Percentiles rank a stretch among this genome's conserved stretches.
Conservation (phyloP, 148 eudicot species). For the Rhododendron williamsianum region DNA sequence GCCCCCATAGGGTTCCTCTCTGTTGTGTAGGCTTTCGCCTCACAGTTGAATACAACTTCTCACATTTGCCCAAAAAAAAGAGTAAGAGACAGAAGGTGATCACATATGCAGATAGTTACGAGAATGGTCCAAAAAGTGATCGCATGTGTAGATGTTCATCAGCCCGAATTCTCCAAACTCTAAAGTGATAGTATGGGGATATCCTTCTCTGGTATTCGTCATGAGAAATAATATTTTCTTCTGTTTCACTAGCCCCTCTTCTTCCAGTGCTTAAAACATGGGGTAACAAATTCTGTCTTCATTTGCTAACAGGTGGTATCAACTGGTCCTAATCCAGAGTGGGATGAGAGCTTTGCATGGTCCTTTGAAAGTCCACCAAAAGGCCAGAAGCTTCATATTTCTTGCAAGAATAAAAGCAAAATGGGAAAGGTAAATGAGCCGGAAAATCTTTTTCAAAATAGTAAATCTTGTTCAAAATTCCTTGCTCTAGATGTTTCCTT, state of each 20-base stretch:
- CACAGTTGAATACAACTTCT: too few species aligned
- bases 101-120: not conserved
- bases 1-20: too few species aligned
- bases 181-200: not conserved
- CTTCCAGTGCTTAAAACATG: not conserved
- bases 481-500: not conserved
- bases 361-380: conserved; percentile 98
- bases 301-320: conserved; percentile 57
- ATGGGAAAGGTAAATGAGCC: conserved; percentile 77
- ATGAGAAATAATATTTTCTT: not conserved
- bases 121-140: not conserved
- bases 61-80: too few species aligned
- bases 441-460: not conserved
- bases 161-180: not conserved
- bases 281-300: not conserved
- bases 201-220: not conserved
- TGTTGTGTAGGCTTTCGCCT: too few species aligned
- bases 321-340: conserved; percentile 93
- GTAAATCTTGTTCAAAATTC: not conserved
- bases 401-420: conserved; percentile 99
- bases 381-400: conserved; percentile 95
- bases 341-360: conserved; percentile 95
- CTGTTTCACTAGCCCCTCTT: not conserved
- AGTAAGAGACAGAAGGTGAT: not conserved
- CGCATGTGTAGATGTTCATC: not conserved